A percentile compares a stretch with the other conserved stretches of the same genome.
phyloP scores from a whole-genome alignment of 768 basidiomycete genomes.

The Pleurotus tuoliensis region DNA sequence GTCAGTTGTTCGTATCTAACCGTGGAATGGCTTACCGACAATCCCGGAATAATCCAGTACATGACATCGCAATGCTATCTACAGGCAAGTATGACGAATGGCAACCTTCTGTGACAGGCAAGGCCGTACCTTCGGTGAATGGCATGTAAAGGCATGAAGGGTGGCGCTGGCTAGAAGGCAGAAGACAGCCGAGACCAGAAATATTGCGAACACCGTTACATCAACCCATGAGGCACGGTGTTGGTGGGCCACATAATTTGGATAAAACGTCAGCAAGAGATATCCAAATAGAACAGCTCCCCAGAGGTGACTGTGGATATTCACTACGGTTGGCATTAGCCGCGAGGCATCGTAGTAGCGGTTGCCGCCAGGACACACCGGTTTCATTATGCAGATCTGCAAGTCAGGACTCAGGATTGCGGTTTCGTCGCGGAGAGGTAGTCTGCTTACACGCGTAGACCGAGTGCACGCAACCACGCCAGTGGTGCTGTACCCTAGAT shows the following conservation, averaged over 20 bases:
- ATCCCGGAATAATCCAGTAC: constrained; percentile 81
- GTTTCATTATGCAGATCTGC: constrained; percentile 80
- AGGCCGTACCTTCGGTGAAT: constrained; percentile 57
- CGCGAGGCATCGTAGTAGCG: constrained; percentile 5
- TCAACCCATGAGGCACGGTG: constrained; percentile 60
- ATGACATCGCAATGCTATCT: constrained; percentile 62
- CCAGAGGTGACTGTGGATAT: constrained; percentile 81
- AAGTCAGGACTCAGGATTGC: constrained; percentile 13
- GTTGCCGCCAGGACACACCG: constrained; percentile 31
- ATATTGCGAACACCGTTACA: constrained; percentile 54
- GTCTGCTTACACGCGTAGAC: constrained; percentile 59
- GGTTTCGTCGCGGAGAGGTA: constrained; percentile 2
- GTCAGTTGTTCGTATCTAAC: constrained; percentile 7
- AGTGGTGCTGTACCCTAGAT: constrained; percentile 53
- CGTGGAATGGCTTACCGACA: constrained; percentile 24
- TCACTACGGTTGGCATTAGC: constrained; percentile 44
- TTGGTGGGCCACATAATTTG: constrained; percentile 46
- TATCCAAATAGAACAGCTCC: constrained; percentile 60
- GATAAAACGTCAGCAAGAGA: constrained; percentile 50
- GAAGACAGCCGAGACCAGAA: constrained; percentile 66
- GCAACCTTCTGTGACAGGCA: constrained; percentile 12
- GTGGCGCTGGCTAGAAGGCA: constrained; percentile 71
- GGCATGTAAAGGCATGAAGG: constrained; percentile 72
- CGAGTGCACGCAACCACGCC: constrained; percentile 60
- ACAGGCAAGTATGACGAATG: constrained; percentile 1